Percentiles rank a stretch among this genome's conserved stretches.
Conservation (phyloP, 371 early-diverging fungal genomes). For the Dinochytrium kinnereticum region DNA sequence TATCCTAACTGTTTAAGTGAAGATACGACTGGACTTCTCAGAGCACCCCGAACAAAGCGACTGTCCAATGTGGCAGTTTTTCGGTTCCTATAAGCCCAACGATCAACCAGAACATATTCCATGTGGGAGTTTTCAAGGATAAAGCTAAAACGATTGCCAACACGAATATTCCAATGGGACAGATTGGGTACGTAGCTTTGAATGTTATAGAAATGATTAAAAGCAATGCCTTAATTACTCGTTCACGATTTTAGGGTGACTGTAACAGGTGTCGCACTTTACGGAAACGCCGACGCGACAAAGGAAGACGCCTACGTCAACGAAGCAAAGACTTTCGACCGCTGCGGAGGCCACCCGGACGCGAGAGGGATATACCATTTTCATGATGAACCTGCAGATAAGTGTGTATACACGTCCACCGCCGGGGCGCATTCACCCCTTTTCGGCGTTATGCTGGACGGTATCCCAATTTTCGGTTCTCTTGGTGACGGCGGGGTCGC, state of each 20-base stretch:
- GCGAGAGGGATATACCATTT: neutral
- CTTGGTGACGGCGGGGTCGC: neutral
- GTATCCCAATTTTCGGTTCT: neutral
- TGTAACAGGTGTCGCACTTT: constrained; percentile 1
- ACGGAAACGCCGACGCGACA: constrained; percentile 15
- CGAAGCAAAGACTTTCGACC: neutral
- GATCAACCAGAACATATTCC: neutral
- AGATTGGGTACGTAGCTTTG: neutral
- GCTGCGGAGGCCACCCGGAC: constrained; percentile 10
- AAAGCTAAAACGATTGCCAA: neutral
- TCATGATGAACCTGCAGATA: neutral
- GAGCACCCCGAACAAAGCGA: constrained; percentile 10
- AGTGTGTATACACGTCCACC: neutral
- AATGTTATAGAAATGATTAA: neutral
- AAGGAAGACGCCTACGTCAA: constrained; percentile 5
- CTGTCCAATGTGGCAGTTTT: neutral
- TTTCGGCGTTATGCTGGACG: neutral
- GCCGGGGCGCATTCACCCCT: neutral
- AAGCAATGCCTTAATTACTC: neutral
- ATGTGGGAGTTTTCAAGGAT: constrained; percentile 5
- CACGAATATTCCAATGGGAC: neutral
- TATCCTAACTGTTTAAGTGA: neutral
- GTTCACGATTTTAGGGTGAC: neutral
- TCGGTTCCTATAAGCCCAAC: neutral
- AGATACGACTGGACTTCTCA: constrained; percentile 16